These are phyloP conservation scores for Lupinus albus DNA, from an alignment of 306 rosid genomes.

Conservation along the genomic window DNA sequence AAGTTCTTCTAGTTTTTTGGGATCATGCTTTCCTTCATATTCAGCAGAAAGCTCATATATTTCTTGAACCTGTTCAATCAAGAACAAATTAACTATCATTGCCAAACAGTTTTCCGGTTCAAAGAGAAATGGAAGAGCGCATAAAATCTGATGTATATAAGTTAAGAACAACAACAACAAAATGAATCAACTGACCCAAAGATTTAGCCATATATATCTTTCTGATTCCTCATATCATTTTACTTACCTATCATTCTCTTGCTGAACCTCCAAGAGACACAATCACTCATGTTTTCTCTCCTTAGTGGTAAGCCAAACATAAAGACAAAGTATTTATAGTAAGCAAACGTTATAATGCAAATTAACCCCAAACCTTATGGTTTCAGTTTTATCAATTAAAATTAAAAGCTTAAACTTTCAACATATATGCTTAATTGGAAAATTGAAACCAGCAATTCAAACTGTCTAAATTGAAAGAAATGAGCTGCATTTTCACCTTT, in stretches of 20 bases:
- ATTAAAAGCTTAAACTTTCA: neutral
- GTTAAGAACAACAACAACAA: neutral
- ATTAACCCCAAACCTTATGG: neutral
- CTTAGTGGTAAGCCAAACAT: neutral
- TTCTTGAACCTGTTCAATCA: conserved; percentile 71
- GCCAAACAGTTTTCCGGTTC: neutral
- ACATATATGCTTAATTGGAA: neutral
- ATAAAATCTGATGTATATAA: neutral
- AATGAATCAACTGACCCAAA: conserved; percentile 10
- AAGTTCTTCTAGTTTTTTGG: conserved; percentile 72
- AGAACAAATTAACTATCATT: conserved; percentile 25
- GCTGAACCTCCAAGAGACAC: neutral
- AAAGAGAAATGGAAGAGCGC: conserved; percentile 14
- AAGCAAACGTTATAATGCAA: conserved; percentile 27
- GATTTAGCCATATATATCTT: neutral
- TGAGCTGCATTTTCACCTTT: neutral
- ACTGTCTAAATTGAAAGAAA: conserved; percentile 25
- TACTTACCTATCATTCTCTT: neutral
- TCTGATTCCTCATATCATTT: neutral
- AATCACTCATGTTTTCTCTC: neutral
- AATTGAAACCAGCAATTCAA: conserved; percentile 20
- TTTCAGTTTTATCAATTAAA: neutral
- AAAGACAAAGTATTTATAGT: neutral
- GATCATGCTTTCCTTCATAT: conserved; percentile 79
- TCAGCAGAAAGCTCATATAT: conserved; percentile 91